Base-by-base conservation (phyloP, 495 filamentous ascomycete species). In the Aspergillus asperescens region DNA sequence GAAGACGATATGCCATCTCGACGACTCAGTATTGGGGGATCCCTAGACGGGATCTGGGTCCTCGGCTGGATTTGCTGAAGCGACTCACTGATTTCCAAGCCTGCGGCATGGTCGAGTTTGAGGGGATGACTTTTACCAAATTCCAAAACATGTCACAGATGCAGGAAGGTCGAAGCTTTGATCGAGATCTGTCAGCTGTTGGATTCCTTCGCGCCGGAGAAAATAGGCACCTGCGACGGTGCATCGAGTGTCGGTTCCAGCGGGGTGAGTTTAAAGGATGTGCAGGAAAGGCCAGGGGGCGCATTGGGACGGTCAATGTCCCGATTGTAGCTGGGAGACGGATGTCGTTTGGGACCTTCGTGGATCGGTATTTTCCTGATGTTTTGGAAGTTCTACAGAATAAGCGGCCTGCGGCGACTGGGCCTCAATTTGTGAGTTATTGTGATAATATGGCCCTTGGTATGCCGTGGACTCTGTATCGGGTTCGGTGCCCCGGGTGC, bases 321-420 rank as follows among this genome's bases (percentile, higher is more conserved):
- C 43, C 43, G 0, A 46, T 46, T 22, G 27, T 46, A 6, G 8
- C 13, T 12, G 43, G 43, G 13, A 15, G 43, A 34, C 43, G 22
- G 16, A 9, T 22, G 43, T 19, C 5, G 7, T 46, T 32, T 18
- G 43, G 43, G 27, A 46, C 43, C 15, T 16, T 32, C 3, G 16
- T 46, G 1, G 43, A 46, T 32, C 43, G 43, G 7, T 46, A 46
- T 32, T 46, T 46, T 15, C 43, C 43, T 9, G 43, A 6, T 20
- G 15, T 46, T 6, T 46, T 27, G 0, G n/a, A 19, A 4, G 43
- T 22, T 0, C 22, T 34, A 3, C 0, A 1, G 23, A 20, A 3
- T 0, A 22, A 32, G 13, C 43, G 43, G 25, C 28, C 43, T 15
- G 12, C 15, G 5, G 29, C 32, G 8, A 46, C 32, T 12, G 43